Evolutionary conservation across 2,329 filamentous ascomycete species (phyloP), one percentile per base, ranked within the genome.

Genomic region (Colletotrichum orbiculare): DNA sequence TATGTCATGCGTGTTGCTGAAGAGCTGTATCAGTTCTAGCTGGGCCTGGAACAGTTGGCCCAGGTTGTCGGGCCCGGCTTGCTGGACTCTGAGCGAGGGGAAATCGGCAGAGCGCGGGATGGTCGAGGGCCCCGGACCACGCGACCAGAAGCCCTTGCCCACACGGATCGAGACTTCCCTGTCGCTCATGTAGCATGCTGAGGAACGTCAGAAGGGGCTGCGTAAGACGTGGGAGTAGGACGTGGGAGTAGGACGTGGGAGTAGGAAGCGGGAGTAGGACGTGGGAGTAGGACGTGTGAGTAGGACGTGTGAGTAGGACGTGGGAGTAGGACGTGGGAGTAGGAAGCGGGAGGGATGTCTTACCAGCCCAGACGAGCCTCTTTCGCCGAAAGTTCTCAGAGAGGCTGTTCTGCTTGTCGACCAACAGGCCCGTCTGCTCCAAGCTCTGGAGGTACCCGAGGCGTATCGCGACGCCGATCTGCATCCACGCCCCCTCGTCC

Each of bases 401-500:
- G 60, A 87, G 86, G n/a, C 82, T 82, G 10, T 85, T 83, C 47
- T 84, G 81, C 42, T 88, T 85, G 38, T 86, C 84, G 2, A 60
- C 53, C 47, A 87, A 82, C 69, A 92, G 89, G 0, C 88, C 88
- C 17, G 89, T 91, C 64, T 88, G 83, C 72, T 93, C 90, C 15
- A 93, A 80, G 1, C 87, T 87, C 13, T 92, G 85, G 54, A 90
- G 90, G 72, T 92, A 92, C 0, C 87, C 90, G 3, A 91, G 85
- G 7, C 90, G 84, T 7, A 93, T 77, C 3, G 90, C 90, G 17
- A 90, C 83, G 2, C 90, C 90, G 6, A 92, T 89, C 70, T 92
- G 88, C 89, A 92, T 92, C 90, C 90, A 93, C 0, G 89, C 89
- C 37, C 90, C 89, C 48, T 90, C 85, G 70, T 93, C 90, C 72